Conservation (phyloP, 2,329 filamentous ascomycete genomes). For the Penicillium sp. region DNA sequence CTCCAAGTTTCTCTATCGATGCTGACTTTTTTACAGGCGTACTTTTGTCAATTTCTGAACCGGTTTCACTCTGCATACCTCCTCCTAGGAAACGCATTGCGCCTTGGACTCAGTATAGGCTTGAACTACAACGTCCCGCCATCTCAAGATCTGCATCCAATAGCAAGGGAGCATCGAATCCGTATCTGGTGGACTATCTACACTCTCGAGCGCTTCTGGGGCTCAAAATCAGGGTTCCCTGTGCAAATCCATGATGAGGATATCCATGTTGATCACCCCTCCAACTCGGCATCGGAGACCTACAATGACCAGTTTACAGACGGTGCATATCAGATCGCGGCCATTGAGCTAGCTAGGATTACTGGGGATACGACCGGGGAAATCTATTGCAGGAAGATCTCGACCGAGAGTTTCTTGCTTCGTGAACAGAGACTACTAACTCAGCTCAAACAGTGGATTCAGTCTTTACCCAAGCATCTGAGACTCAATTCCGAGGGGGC, state of each 20-base stretch:
- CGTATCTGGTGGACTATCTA: constrained; percentile 38
- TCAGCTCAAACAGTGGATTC: constrained; percentile 35
- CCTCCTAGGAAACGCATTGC: constrained; percentile 39
- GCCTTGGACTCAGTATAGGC: constrained; percentile 42
- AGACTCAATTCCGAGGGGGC: constrained; percentile 16
- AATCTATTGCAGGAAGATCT: constrained; percentile 29
- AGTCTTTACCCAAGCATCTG: constrained; percentile 30
- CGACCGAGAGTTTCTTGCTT: constrained; percentile 33
- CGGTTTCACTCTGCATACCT: constrained; percentile 30
- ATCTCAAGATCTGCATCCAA: constrained; percentile 26
- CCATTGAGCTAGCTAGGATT: constrained; percentile 33
- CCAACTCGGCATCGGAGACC: constrained; percentile 18
- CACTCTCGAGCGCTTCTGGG: constrained; percentile 44
- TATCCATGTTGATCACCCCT: constrained; percentile 39
- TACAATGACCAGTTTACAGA: constrained; percentile 35
- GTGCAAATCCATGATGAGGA: constrained; percentile 51
- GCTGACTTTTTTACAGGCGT: constrained; percentile 19
- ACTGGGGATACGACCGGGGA: constrained; percentile 27
- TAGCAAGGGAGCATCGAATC: constrained; percentile 36
- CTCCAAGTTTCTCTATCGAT: not conserved
- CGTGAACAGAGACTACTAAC: constrained; percentile 36
- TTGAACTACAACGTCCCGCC: constrained; percentile 40
- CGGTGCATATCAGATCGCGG: constrained; percentile 29
- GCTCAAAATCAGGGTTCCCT: constrained; percentile 49
- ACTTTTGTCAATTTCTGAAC: constrained; percentile 33